phyloP scores from a whole-genome alignment of 1,139 yeast genomes.

The Hemisphaericaspora lyxosophila region DNA sequence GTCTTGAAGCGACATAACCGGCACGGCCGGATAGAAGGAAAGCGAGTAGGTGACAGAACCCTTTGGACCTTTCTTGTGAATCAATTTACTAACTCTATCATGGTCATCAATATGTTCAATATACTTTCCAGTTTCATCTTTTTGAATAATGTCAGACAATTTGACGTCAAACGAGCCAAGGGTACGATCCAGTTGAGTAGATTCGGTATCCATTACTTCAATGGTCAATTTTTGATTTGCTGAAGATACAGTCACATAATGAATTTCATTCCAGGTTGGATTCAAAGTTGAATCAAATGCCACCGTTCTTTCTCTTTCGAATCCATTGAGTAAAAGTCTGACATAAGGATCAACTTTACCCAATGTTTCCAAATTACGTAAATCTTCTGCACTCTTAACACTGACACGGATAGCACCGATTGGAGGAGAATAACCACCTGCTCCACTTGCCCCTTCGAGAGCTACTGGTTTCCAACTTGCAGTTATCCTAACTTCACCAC shows the following conservation, averaged over 20 bases:
- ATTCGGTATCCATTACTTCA: constrained; percentile 91
- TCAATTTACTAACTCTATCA: constrained; percentile 58
- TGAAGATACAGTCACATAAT: constrained; percentile 78
- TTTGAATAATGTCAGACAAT: constrained; percentile 64
- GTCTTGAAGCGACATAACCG: constrained; percentile 76
- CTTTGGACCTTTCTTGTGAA: constrained; percentile 74
- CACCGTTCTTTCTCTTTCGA: constrained; percentile 73
- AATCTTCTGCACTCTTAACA: constrained; percentile 66
- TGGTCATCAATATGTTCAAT: constrained; percentile 59
- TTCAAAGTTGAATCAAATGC: constrained; percentile 65
- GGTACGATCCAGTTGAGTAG: constrained; percentile 73
- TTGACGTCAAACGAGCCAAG: constrained; percentile 78
- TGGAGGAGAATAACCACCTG: constrained; percentile 85
- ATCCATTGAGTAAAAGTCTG: constrained; percentile 75
- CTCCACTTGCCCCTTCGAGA: constrained; percentile 61
- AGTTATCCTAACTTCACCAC: constrained; percentile 71
- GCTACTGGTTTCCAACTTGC: constrained; percentile 88
- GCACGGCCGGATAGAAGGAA: constrained; percentile 79
- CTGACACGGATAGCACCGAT: constrained; percentile 85
- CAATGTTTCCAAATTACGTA: constrained; percentile 80
- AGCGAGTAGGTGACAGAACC: constrained; percentile 73
- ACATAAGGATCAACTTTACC: constrained; percentile 94
- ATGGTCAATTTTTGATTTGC: constrained; percentile 77
- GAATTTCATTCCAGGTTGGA: constrained; percentile 84
- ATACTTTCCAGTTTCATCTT: constrained; percentile 66